A percentile compares a stretch with the other conserved stretches of the same genome.
These are phyloP conservation scores for Pseudotsuga menziesii DNA, from an alignment of 75 land plant species.

Conservation along the genomic window DNA sequence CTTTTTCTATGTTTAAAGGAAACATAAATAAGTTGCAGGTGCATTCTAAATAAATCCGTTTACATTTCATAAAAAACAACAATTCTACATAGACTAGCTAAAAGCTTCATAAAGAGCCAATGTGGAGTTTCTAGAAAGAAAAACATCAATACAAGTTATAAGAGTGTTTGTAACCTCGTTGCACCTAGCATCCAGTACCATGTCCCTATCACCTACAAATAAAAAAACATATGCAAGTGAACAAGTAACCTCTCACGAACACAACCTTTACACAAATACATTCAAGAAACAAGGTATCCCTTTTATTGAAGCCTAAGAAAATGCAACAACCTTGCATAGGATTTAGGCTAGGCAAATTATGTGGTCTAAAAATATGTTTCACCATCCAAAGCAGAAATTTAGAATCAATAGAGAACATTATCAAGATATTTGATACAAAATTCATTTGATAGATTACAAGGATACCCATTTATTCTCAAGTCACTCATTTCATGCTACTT, in stretches of 20 bases:
- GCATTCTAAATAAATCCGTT: not conserved
- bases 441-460: not conserved
- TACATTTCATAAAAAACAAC: not conserved
- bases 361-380: not conserved
- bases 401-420: not conserved
- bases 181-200: constrained; percentile 93
- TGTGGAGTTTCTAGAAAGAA: constrained; percentile 80
- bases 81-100: not conserved
- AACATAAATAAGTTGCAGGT: not conserved
- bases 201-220: constrained; percentile 62
- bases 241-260: too few species aligned
- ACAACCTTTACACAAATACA: not conserved
- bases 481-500: not conserved
- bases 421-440: not conserved
- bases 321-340: too few species aligned
- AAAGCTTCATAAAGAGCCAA: constrained; percentile 80
- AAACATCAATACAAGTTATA: constrained; percentile 65
- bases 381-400: not conserved
- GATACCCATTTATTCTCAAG: not conserved
- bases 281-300: not conserved
- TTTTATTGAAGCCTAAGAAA: not conserved
- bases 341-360: not conserved
- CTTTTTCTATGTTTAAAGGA: constrained; percentile 39
- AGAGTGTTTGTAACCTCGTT: constrained; percentile 58
- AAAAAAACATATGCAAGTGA: not conserved